Evolutionary conservation across 495 filamentous ascomycete species (phyloP).

Genomic region (Xylaria venustula): DNA sequence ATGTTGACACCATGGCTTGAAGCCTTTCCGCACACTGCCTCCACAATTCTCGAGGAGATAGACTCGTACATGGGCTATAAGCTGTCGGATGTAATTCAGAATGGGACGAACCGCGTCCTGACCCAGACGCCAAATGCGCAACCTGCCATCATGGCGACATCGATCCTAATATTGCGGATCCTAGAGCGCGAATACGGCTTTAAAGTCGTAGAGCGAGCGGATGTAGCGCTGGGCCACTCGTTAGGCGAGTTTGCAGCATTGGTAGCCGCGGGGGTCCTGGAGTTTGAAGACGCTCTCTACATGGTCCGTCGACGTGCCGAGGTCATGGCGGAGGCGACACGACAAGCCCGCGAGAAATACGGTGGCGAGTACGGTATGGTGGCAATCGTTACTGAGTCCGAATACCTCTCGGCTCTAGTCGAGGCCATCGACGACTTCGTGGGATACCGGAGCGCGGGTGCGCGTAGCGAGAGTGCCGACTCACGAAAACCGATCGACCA

Average conservation of each 20-base stretch:
- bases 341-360: constrained; percentile 56
- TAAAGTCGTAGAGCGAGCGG: constrained; percentile 61
- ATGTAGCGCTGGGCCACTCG: constrained; percentile 87
- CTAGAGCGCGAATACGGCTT: constrained; percentile 85
- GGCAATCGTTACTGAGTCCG: constrained; percentile 81
- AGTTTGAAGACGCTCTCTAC: constrained; percentile 72
- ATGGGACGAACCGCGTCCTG: constrained; percentile 72
- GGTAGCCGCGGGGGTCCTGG: constrained; percentile 75
- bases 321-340: constrained; percentile 77
- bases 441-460: constrained; percentile 60
- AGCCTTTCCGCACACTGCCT: constrained; percentile 73
- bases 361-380: constrained; percentile 91
- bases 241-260: constrained; percentile 94
- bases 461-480: constrained; percentile 63
- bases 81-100: constrained; percentile 73
- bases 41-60: constrained; percentile 75
- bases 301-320: constrained; percentile 79
- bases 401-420: constrained; percentile 66
- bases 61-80: constrained; percentile 68
- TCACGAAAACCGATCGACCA: constrained; percentile 74
- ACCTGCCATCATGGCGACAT: constrained; percentile 93
- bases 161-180: constrained; percentile 84
- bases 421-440: constrained; percentile 77
- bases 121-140: constrained; percentile 86
- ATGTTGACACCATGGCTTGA: constrained; percentile 86